Base-by-base conservation (phyloP, 2,329 filamentous ascomycete genomes). In the Cladosporium sp. region DNA sequence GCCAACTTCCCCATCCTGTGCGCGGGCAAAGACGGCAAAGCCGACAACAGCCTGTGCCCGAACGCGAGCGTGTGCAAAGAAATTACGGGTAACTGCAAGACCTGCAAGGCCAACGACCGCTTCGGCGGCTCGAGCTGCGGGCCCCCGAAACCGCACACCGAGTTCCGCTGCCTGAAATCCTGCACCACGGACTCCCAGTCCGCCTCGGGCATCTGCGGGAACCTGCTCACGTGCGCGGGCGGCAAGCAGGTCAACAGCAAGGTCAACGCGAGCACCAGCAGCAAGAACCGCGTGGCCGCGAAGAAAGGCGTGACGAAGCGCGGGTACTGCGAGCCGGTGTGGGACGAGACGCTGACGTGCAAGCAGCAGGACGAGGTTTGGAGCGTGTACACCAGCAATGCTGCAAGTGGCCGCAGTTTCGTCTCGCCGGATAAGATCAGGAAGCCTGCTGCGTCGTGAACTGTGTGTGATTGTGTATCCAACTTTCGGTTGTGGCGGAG, bases 1-100 rank as follows among this genome's bases (percentile, higher is more conserved):
- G 52, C 52, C 52, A 55, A 31, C 52, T 55, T 55, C 52, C 52
- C 52, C 16, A 12, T 55, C 52, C 52, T 55, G 18, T 55, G 52
- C 52, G 8, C n/a, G 1, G 50, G 50, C 50, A 55, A 46, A 55
- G 18, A 55, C 52, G 26, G 28, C 52, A 18, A 46, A 46, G 14
- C 52, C 52, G 29, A 55, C 52, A 29, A 33, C 11, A 33, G n/a
- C 52, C 10, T 21, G 8, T 55, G 52, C 29, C 28, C 28, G 29
- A 21, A 21, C 28, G 52, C 5, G 5, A 55, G 14, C 28, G 8
- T 18, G 18, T 55, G 52, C 52, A 18, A 21, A n/a, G 28, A 3
- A 10, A 55, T 55, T 28, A 55, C 21, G 7, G 50, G 26, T 28
- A 29, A n/a, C 50, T 55, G 52, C 28, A 29, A 31, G 5, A n/a